Evolutionary conservation across 805 yeast species (phyloP).

Genomic region (Millerozyma miso): DNA sequence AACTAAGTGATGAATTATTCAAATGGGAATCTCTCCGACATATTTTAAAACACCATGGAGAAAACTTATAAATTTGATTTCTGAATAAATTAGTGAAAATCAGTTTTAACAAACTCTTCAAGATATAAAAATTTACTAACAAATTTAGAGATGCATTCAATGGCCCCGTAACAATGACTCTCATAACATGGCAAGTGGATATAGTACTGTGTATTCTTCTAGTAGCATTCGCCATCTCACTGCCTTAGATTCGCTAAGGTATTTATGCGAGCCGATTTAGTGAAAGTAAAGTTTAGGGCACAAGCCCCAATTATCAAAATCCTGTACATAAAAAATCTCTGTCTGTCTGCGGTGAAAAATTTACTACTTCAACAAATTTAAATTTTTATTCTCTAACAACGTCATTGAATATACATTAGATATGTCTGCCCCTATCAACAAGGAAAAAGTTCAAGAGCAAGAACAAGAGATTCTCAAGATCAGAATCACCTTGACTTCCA

Average conservation of each 20-base stretch:
- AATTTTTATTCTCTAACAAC: conserved; percentile 27
- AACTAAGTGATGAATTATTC: conserved; percentile 22
- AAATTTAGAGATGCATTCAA: too few species aligned
- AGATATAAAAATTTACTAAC: too few species aligned
- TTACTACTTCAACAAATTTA: background rate
- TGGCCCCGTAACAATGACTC: too few species aligned
- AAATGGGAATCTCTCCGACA: conserved; percentile 38
- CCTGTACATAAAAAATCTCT: too few species aligned
- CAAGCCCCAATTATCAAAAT: background rate
- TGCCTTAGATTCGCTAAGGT: too few species aligned
- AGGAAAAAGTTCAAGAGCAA: conserved; percentile 84
- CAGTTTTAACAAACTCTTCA: too few species aligned
- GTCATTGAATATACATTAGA: conserved; percentile 28
- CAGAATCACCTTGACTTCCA: conserved; percentile 98
- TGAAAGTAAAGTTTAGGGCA: background rate
- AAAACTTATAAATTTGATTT: conserved; percentile 15
- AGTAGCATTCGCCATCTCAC: too few species aligned
- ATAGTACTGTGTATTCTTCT: too few species aligned
- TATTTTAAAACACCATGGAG: conserved; percentile 23
- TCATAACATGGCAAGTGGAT: too few species aligned
- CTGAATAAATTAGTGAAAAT: conserved; percentile 9
- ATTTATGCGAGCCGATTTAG: too few species aligned
- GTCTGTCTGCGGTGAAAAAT: background rate
- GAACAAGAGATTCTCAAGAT: conserved; percentile 88
- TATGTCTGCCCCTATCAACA: conserved; percentile 76